Evolutionary conservation across 345 rosid species (phyloP), one percentile per base, ranked within the genome.

Genomic region (Pistacia vera): DNA sequence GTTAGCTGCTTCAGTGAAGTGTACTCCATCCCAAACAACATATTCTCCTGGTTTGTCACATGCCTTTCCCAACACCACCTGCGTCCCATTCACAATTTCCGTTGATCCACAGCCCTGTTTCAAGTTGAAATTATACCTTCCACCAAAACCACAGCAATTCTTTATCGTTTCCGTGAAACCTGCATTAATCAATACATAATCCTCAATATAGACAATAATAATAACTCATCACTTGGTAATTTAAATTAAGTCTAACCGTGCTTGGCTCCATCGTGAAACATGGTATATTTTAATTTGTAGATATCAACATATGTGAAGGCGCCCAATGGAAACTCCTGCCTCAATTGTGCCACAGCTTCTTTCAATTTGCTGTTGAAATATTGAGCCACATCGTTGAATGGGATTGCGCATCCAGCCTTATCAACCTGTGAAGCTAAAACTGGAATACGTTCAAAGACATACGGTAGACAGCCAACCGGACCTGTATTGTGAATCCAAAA

Each of bases 81-180:
- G 83, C 79, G 79, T 86, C 1, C 92, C 97, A 35, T 66, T 60
- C 68, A 78, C 80, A 30, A 3, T 82, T n/a, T 63, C 63, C 77
- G 74, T 86, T 35, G 59, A 81, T 16, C 98, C 98, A 66, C 98
- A 90, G 0, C 91, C 85, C 44, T 83, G 73, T 35, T 82, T 2
- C 59, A 67, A 80, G 70, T 85, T 87, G 80, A 83, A 93, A 61
- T 93, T 93, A 56, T 89, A 89, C 81, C 84, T 90, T 22, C 98
- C 98, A 17, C 97, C 97, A 71, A 87, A 90, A 0, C 98, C 95
- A 58, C 97, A 95, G 56, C 97, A 93, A 7, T 90, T 81, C 25
- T 85, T 85, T 57, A 91, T 51, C 11, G 95, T 83, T 46, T 90
- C 79, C 17, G 59, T 81, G 78, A 94, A 91, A n/a, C 97, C 96